Conservation (phyloP, 2,329 filamentous ascomycete species). For the Venturia pyrina region DNA sequence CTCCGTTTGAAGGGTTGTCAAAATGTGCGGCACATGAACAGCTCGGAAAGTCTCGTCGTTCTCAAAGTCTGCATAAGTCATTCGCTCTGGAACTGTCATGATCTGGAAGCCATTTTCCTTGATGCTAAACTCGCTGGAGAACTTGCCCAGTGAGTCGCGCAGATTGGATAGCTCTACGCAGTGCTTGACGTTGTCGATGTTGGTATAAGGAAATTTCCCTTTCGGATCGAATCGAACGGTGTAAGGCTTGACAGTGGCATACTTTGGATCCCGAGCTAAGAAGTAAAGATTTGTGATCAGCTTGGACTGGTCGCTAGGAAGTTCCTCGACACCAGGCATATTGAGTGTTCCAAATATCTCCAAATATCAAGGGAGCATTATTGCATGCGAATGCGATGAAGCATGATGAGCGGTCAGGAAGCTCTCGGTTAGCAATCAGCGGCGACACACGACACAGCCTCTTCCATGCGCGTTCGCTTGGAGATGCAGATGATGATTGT, state of each 20-base stretch:
- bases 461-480: neutral
- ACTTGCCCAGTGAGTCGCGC: neutral
- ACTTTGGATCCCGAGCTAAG: slow-evolving; percentile 5
- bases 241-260: slow-evolving; percentile 12
- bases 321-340: neutral
- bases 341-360: neutral
- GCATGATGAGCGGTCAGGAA: neutral
- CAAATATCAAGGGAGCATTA: too few species aligned
- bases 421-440: neutral
- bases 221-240: slow-evolving; percentile 12
- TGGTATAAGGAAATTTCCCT: neutral
- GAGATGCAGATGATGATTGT: neutral
- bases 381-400: too few species aligned
- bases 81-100: neutral
- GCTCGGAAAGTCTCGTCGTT: slow-evolving; percentile 6
- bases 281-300: slow-evolving; percentile 7
- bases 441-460: too few species aligned
- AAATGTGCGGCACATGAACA: slow-evolving; percentile 6
- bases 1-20: neutral
- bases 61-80: slow-evolving; percentile 7
- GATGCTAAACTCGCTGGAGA: neutral
- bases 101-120: slow-evolving; percentile 6
- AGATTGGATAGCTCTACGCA: neutral
- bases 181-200: neutral
- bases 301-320: neutral